These are phyloP conservation scores for Vitis hybrid DNA, from an alignment of 177 flowering plant genomes.

Conservation along the genomic window DNA sequence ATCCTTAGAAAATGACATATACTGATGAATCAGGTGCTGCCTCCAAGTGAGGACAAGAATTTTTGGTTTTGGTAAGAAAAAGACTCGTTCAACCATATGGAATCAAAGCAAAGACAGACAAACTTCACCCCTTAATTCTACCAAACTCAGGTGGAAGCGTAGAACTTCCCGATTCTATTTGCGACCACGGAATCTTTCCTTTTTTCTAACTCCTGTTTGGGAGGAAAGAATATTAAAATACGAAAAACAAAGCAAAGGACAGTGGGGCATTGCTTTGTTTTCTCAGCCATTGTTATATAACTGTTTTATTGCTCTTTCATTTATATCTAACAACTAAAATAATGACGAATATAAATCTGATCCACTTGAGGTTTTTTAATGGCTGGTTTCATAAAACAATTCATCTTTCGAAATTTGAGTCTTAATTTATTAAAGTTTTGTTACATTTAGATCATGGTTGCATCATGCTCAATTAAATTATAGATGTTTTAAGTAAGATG, in stretches of 20 bases:
- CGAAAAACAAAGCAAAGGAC: neutral
- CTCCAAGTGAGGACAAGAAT: neutral
- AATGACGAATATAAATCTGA: neutral
- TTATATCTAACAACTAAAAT: neutral
- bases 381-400: too few species aligned
- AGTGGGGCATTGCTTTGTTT: neutral
- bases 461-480: too few species aligned
- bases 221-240: neutral
- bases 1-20: too few species aligned
- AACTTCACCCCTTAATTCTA: neutral
- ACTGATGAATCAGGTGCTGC: too few species aligned
- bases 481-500: too few species aligned
- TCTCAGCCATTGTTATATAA: neutral
- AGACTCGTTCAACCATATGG: constrained; percentile 1
- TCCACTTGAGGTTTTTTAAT: neutral
- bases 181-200: neutral
- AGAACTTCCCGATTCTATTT: neutral
- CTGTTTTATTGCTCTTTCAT: neutral
- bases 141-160: neutral
- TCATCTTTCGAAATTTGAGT: too few species aligned
- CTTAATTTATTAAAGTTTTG: too few species aligned
- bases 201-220: neutral
- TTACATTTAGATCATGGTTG: too few species aligned
- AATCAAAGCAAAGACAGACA: constrained; percentile 6
- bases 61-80: constrained; percentile 8